Evolutionary conservation across 768 basidiomycete genomes (phyloP), one percentile per base, ranked within the genome.

Genomic region (Mycena amicta): DNA sequence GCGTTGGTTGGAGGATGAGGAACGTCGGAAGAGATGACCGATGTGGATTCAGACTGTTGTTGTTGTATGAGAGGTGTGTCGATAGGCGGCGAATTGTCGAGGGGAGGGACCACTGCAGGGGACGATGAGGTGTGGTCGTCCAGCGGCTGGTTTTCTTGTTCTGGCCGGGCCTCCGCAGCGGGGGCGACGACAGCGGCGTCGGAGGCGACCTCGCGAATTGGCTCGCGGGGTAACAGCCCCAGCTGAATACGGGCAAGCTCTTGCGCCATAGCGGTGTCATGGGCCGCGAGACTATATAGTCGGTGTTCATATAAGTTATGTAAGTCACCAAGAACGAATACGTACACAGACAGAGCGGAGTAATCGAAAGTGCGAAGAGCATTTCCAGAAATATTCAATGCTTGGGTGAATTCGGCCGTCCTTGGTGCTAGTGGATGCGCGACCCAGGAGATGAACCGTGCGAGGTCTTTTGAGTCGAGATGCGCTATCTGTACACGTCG

Each of bases 321-420:
- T n/a, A n/a, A n/a, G n/a, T n/a, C n/a, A n/a, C n/a, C n/a, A 15
- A n/a, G 27, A 26, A 5, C 23, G 22, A 25, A 43, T 27, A 59
- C 57, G 45, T 33, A 64, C 62, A 51, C n/a, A 31, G 41, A 18
- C 22, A 64, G 47, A 16, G 59, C 47, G 12, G 40, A 28, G 4
- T 30, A 31, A 30, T 60, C 59, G 5, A 60, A 51, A 39, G 40
- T 52, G 13, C 55, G 58, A 25, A 64, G 54, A 11, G 62, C 62
- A 27, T 18, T 52, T 4, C 62, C 59, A n/a, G 62, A 63, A 15
- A 63, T 39, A 26, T 57, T 52, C 18, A 63, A 28, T 3, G 55
- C 57, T 18, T 18, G 16, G 5, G 51, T 39, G 16, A 57, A 63
- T 16, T 63, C 62, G 22, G 62, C 62, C 0, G 62, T 59, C 5